Evolutionary conservation across 2,329 filamentous ascomycete species (phyloP).

Genomic region (Epichloe scottii): DNA sequence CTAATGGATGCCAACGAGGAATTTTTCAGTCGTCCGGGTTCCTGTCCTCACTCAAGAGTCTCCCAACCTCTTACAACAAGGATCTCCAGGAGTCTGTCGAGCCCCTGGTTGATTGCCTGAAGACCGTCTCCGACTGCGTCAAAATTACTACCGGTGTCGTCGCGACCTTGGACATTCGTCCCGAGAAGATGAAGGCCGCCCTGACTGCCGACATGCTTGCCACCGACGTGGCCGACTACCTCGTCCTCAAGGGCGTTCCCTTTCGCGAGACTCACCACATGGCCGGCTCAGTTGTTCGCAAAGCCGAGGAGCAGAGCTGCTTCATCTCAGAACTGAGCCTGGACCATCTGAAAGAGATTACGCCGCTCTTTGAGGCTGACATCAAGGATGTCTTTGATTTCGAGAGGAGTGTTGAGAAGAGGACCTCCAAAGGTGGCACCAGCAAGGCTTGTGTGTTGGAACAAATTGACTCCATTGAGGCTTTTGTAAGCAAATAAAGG

Average conservation of each 20-base stretch:
- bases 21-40: neutral
- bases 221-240: constrained; percentile 9
- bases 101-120: neutral
- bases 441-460: constrained; percentile 5
- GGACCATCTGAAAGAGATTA: constrained; percentile 3
- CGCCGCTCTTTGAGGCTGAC: constrained; percentile 5
- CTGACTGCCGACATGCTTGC: constrained; percentile 7
- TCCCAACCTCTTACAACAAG: constrained; percentile 4
- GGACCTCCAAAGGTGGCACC: constrained; percentile 4
- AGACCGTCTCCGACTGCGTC: constrained; percentile 1
- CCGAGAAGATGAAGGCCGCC: constrained; percentile 6
- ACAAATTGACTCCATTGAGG: constrained; percentile 1
- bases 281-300: constrained; percentile 4
- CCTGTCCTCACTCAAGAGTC: constrained; percentile 1
- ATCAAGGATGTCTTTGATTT: constrained; percentile 7
- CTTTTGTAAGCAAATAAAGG: neutral
- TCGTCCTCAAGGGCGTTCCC: constrained; percentile 6
- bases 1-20: neutral
- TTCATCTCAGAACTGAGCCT: constrained; percentile 6
- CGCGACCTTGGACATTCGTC: constrained; percentile 1
- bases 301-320: constrained; percentile 5
- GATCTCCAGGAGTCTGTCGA: neutral
- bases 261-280: constrained; percentile 9
- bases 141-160: neutral
- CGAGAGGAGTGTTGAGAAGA: constrained; percentile 7